Percentiles rank a stretch among this genome's conserved stretches.
These are phyloP conservation scores for Gossypium aridum DNA, from an alignment of 441 rosid species.

Conservation along the genomic window DNA sequence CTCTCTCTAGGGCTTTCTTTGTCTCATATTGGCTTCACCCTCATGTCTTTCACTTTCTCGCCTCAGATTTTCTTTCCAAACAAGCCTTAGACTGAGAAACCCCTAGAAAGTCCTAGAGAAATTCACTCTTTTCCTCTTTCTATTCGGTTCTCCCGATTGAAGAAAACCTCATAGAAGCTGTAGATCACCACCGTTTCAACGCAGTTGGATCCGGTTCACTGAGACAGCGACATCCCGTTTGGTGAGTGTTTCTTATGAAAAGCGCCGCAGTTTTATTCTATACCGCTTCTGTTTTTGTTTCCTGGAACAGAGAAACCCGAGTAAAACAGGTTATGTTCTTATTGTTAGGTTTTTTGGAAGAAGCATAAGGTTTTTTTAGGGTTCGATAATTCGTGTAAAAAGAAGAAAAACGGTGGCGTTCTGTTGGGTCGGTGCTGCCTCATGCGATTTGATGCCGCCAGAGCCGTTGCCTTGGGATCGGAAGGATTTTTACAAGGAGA, in stretches of 20 bases:
- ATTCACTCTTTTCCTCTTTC: background rate
- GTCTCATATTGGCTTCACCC: slow-evolving; percentile 42
- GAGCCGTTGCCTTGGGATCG: slow-evolving; percentile 94
- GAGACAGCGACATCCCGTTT: background rate
- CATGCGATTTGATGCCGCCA: slow-evolving; percentile 87
- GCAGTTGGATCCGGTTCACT: slow-evolving; percentile 4
- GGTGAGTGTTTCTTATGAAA: background rate
- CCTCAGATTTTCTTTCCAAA: slow-evolving; percentile 28
- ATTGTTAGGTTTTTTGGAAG: background rate
- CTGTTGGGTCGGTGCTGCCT: slow-evolving; percentile 22
- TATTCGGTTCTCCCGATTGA: background rate
- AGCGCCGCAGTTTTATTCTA: background rate
- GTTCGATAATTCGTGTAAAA: slow-evolving; percentile 11
- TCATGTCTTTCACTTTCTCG: slow-evolving; percentile 25
- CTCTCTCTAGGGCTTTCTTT: slow-evolving; percentile 38
- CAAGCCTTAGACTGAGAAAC: slow-evolving; percentile 2
- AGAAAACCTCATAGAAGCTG: background rate
- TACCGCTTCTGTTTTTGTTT: background rate
- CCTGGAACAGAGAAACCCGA: background rate
- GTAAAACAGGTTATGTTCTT: background rate
- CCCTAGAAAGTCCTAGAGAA: slow-evolving; percentile 5
- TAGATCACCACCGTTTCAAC: background rate
- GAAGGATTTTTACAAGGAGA: slow-evolving; percentile 80
- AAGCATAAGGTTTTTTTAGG: background rate
- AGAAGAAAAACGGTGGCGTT: slow-evolving; percentile 20